These are phyloP conservation scores for Aechmea fasciata DNA, from an alignment of 176 grass and related monocot genomes.

Conservation along the genomic window DNA sequence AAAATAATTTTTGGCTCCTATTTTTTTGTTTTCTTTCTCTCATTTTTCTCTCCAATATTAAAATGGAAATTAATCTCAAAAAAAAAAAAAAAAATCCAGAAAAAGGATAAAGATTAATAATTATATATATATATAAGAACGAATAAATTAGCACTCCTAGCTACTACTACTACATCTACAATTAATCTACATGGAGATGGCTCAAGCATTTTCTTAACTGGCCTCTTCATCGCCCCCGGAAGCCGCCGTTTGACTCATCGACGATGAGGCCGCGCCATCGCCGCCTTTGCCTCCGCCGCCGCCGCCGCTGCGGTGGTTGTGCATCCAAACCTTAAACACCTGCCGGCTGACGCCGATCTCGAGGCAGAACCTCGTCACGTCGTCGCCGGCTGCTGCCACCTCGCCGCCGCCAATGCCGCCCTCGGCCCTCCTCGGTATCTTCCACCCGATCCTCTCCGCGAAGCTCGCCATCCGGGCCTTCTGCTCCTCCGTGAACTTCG, in stretches of 20 bases:
- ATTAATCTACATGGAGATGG: too few relatives aligned
- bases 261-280: neutral
- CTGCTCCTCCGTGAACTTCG: slow-evolving; percentile 10
- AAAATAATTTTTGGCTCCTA: too few relatives aligned
- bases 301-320: neutral
- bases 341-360: slow-evolving; percentile 2
- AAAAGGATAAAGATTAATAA: too few relatives aligned
- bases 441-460: slow-evolving; percentile 11
- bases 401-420: neutral
- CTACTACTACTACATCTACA: too few relatives aligned
- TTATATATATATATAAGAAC: too few relatives aligned
- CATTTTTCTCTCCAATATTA: too few relatives aligned
- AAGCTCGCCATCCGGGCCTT: slow-evolving; percentile 9
- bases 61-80: too few relatives aligned
- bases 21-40: too few relatives aligned
- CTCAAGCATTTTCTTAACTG: too few relatives aligned
- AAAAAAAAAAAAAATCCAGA: too few relatives aligned
- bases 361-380: slow-evolving; percentile 3
- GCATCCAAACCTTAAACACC: slow-evolving; percentile 13
- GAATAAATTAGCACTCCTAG: too few relatives aligned
- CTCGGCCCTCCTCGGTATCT: neutral
- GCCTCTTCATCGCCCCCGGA: too few relatives aligned
- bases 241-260: neutral
- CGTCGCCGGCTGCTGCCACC: neutral
- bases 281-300: neutral